phyloP scores from a whole-genome alignment of 1,284 basidiomycete species.

The Inonotus obliquus region DNA sequence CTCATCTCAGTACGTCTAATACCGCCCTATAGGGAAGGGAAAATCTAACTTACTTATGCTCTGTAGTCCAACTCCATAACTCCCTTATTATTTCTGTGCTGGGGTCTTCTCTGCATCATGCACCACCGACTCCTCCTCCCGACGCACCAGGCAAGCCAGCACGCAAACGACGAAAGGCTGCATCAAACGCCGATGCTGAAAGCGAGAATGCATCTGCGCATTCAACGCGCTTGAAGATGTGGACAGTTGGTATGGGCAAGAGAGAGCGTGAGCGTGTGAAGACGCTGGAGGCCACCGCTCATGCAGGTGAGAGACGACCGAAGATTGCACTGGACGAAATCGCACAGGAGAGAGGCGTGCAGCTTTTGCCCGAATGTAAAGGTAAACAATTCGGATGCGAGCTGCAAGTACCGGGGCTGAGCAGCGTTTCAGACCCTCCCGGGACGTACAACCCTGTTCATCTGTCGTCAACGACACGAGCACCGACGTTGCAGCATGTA shows the following conservation, averaged over 20 bases:
- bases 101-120: conserved; percentile 66
- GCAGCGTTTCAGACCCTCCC: conserved; percentile 47
- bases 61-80: conserved; percentile 71
- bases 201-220: conserved; percentile 51
- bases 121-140: conserved; percentile 57
- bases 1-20: conserved; percentile 47
- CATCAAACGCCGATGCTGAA: conserved; percentile 54
- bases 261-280: conserved; percentile 69
- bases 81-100: conserved; percentile 76
- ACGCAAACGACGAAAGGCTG: conserved; percentile 64
- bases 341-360: conserved; percentile 60
- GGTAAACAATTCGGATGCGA: conserved; percentile 35
- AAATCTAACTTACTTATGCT: background rate
- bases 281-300: conserved; percentile 36
- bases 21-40: background rate
- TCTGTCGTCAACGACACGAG: conserved; percentile 61
- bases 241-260: conserved; percentile 66
- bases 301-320: conserved; percentile 33
- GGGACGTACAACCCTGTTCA: conserved; percentile 67
- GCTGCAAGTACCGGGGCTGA: background rate
- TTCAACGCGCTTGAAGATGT: conserved; percentile 65
- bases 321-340: conserved; percentile 59
- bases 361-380: conserved; percentile 56
- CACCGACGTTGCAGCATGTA: conserved; percentile 71
- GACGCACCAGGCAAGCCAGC: conserved; percentile 51